Percentiles rank a stretch among this genome's conserved stretches.
Conservation (phyloP, 768 basidiomycete genomes). For the Collybia sp. region DNA sequence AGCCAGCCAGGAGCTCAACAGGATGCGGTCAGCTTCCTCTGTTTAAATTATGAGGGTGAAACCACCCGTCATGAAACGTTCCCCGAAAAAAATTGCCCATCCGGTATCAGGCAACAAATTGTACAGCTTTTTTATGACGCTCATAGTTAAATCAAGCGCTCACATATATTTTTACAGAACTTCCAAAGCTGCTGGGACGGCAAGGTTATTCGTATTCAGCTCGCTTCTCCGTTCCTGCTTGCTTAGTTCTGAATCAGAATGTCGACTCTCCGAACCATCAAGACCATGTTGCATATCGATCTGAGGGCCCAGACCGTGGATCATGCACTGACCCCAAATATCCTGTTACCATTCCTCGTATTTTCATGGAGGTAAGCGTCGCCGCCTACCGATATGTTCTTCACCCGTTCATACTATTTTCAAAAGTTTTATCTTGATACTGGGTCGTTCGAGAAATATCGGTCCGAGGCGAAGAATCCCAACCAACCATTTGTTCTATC, state of each 20-base stretch:
- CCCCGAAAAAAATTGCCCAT: constrained; percentile 35
- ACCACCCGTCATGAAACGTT: constrained; percentile 33
- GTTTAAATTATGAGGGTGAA: constrained; percentile 40
- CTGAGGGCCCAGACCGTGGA: constrained; percentile 42
- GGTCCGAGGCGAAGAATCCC: constrained; percentile 39
- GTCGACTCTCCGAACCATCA: constrained; percentile 47
- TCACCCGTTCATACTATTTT: not conserved
- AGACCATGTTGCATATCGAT: constrained; percentile 44
- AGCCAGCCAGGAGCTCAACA: constrained; percentile 3
- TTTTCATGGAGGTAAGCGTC: constrained; percentile 43
- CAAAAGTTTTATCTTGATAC: constrained; percentile 41
- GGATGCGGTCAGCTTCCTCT: constrained; percentile 49
- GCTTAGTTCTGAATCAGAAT: constrained; percentile 23
- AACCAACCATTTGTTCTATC: constrained; percentile 49
- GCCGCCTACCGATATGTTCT: not conserved
- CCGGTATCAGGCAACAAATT: constrained; percentile 45
- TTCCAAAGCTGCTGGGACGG: constrained; percentile 57
- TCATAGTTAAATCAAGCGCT: not conserved
- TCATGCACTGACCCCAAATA: constrained; percentile 41
- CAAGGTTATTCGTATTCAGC: constrained; percentile 24
- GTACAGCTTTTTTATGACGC: constrained; percentile 20
- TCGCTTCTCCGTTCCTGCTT: too few species aligned
- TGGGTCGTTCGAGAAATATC: constrained; percentile 26
- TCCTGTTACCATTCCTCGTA: constrained; percentile 39
- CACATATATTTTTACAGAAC: constrained; percentile 24